Evolutionary conservation across 2,329 filamentous ascomycete genomes (phyloP).

Genomic region (Biscogniauxia sp.): DNA sequence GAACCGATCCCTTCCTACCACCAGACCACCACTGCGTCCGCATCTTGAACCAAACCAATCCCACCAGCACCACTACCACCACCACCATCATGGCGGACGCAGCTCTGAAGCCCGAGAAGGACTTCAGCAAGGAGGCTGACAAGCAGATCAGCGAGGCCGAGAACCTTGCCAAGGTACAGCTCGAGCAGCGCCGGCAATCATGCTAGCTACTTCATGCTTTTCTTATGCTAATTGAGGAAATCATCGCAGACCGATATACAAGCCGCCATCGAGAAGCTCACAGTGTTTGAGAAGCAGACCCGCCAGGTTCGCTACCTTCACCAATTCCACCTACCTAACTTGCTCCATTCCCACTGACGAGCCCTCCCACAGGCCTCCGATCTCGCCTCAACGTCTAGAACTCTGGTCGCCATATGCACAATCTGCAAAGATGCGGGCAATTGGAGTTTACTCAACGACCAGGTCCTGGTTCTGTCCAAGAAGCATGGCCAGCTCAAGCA

Average conservation of each 20-base stretch:
- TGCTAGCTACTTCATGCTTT: not conserved
- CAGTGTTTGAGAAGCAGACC: conserved; percentile 90
- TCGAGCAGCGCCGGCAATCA: conserved; percentile 6
- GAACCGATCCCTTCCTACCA: too few relatives aligned
- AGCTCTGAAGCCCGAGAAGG: conserved; percentile 91
- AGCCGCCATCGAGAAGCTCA: conserved; percentile 89
- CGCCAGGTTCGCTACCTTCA: conserved; percentile 65
- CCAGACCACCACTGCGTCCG: not conserved
- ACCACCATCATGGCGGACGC: conserved; percentile 72
- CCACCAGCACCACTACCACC: conserved; percentile 8
- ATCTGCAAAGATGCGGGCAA: conserved; percentile 91
- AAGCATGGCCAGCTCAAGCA: conserved; percentile 99
- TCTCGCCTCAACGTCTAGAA: conserved; percentile 87
- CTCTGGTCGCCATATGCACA: conserved; percentile 85
- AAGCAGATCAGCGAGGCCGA: conserved; percentile 87
- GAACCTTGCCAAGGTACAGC: conserved; percentile 75
- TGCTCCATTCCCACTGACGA: conserved; percentile 10
- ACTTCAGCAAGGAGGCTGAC: conserved; percentile 96
- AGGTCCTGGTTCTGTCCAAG: conserved; percentile 93
- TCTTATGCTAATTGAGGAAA: conserved; percentile 4
- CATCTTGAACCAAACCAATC: not conserved
- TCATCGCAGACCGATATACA: conserved; percentile 68
- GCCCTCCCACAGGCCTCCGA: conserved; percentile 73
- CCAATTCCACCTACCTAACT: conserved; percentile 17
- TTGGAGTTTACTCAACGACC: conserved; percentile 94